A percentile compares a stretch with the other conserved stretches of the same genome.
These are phyloP conservation scores for Rhizopogon salebrosus DNA, from an alignment of 768 basidiomycete genomes.

Conservation along the genomic window DNA sequence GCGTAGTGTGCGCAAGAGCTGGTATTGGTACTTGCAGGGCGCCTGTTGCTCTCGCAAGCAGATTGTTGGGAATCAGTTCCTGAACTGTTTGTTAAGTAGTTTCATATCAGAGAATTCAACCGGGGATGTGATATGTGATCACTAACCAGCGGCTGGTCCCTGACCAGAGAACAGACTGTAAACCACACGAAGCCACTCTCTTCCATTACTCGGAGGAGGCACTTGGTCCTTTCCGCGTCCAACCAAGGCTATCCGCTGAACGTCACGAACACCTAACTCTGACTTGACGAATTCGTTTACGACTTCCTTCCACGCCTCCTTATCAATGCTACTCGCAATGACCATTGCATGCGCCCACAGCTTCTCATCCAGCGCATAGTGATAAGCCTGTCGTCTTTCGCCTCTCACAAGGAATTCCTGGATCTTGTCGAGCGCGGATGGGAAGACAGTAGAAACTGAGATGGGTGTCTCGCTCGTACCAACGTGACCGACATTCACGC, in stretches of 20 bases:
- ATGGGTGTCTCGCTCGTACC: conserved; percentile 45
- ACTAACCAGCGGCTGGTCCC: conserved; percentile 68
- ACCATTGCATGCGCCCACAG: conserved; percentile 96
- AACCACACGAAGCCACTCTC: conserved; percentile 72
- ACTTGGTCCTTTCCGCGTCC: conserved; percentile 15
- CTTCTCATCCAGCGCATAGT: conserved; percentile 81
- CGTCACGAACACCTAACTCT: conserved; percentile 54
- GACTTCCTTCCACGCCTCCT: conserved; percentile 90
- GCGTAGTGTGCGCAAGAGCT: conserved; percentile 38
- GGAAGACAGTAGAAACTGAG: conserved; percentile 51
- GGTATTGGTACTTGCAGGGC: conserved; percentile 35
- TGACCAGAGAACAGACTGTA: conserved; percentile 85
- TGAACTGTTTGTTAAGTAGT: conserved; percentile 46
- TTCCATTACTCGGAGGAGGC: conserved; percentile 36
- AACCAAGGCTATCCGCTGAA: conserved; percentile 11
- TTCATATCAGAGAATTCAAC: conserved; percentile 1
- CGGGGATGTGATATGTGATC: background rate
- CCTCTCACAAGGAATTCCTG: conserved; percentile 78
- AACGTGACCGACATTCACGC: conserved; percentile 13
- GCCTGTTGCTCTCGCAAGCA: conserved; percentile 37
- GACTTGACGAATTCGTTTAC: conserved; percentile 78
- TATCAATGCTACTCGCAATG: conserved; percentile 89
- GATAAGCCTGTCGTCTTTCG: conserved; percentile 80
- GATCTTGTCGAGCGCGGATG: conserved; percentile 70
- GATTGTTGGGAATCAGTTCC: conserved; percentile 59